Base-by-base conservation (phyloP, 225 moss, liverwort and hornwort genomes). In the Sphagnum tenellum region DNA sequence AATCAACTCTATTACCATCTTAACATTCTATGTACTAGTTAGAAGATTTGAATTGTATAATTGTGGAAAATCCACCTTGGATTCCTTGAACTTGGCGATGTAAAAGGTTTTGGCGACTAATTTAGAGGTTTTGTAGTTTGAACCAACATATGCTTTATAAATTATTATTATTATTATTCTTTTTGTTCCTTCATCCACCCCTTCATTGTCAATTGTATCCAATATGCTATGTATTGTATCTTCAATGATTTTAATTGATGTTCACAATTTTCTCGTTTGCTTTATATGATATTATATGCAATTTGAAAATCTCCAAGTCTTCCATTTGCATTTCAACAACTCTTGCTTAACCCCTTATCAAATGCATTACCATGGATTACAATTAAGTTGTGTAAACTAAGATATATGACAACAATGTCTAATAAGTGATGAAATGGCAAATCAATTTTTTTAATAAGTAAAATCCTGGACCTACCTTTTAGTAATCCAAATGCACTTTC, bases 401-500 rank as follows among this genome's bases (percentile, higher is more conserved):
- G 55, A 45, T 45, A 64, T 44, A 64, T 44, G 6, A 6, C 13
- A 44, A 65, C 47, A 46, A 71, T 57, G 10, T 55, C n/a, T 2
- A 55, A 2, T 4, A 64, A 46, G 48, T 64, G 29, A 8, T 47
- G 64, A 13, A 71, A 45, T 2, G 71, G 71, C 53, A 71, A 56
- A 14, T 71, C 64, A 48, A 71, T 64, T 8, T 13, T 64, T 13
- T 56, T 64, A 54, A 71, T n/a, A n/a, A n/a, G 47, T 48, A 71
- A 57, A 8, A 67, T 67, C 55, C 55, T 67, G 53, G 53, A 67
- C 11, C 56, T 55, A 2, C 67, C 67, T 14, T 65, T 71, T 11
- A 64, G 46, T 7, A 71, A 57, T 11, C 64, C 64, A 56, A 71
- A 71, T 47, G 64, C 71, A 48, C 54, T 8, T 65, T 71, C 64